Evolutionary conservation across 2,329 filamentous ascomycete species (phyloP).

Genomic region (Scytalidium lignicola): DNA sequence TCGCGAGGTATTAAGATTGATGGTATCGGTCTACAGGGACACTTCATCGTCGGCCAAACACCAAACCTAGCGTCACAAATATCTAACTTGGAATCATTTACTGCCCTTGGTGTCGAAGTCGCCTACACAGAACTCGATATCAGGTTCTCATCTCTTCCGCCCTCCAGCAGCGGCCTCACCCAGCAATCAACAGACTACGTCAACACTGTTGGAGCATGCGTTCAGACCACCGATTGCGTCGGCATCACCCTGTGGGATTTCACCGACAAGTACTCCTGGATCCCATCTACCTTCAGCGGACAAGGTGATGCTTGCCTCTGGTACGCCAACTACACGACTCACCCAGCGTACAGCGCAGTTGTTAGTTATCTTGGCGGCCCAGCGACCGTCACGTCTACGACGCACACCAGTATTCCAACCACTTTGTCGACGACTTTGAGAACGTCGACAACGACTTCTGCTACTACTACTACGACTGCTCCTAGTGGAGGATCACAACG

Average conservation of each 20-base stretch:
- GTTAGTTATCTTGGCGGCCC: slow-evolving; percentile 25
- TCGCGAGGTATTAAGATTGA: slow-evolving; percentile 51
- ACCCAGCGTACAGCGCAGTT: slow-evolving; percentile 37
- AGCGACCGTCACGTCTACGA: not conserved
- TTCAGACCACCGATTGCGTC: slow-evolving; percentile 17
- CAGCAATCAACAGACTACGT: slow-evolving; percentile 46
- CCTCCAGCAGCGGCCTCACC: slow-evolving; percentile 32
- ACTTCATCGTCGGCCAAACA: slow-evolving; percentile 52
- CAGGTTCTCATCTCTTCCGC: slow-evolving; percentile 41
- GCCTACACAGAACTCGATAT: slow-evolving; percentile 61
- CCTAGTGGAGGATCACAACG: slow-evolving; percentile 7
- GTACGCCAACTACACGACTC: slow-evolving; percentile 36
- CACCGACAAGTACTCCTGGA: slow-evolving; percentile 32
- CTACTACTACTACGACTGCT: not conserved
- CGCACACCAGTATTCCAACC: not conserved
- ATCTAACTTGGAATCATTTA: slow-evolving; percentile 45
- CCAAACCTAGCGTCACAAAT: slow-evolving; percentile 40
- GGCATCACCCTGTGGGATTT: slow-evolving; percentile 27
- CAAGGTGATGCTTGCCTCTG: slow-evolving; percentile 37
- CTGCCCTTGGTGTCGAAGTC: slow-evolving; percentile 48
- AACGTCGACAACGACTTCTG: slow-evolving; percentile 1
- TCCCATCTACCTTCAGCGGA: slow-evolving; percentile 36
- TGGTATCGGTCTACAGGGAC: slow-evolving; percentile 57
- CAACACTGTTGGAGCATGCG: slow-evolving; percentile 20
- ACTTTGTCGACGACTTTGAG: not conserved